phyloP scores from a whole-genome alignment of 176 grass and related monocot genomes.

The Phyllostachys edulis region DNA sequence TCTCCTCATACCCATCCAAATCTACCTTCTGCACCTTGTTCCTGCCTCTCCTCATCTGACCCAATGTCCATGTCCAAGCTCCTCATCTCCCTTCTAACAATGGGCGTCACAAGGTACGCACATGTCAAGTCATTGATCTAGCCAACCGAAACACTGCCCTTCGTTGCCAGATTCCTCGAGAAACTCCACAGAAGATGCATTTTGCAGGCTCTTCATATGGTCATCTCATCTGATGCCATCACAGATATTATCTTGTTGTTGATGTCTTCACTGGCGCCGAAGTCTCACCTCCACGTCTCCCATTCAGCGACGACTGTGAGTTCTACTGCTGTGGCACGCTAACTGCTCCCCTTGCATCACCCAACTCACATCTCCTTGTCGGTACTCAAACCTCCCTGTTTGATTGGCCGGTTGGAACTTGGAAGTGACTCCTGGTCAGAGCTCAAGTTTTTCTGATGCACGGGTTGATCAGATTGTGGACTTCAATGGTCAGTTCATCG shows the following conservation, averaged over 20 bases:
- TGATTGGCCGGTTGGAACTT: slow-evolving; percentile 37
- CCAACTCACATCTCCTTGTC: slow-evolving; percentile 40
- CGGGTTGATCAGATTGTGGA: slow-evolving; percentile 29
- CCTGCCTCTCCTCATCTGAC: slow-evolving; percentile 42
- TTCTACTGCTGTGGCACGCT: slow-evolving; percentile 28
- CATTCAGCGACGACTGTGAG: background rate
- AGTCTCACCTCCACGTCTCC: slow-evolving; percentile 33
- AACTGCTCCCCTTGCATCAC: slow-evolving; percentile 45
- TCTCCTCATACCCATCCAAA: slow-evolving; percentile 19
- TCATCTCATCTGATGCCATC: slow-evolving; percentile 29
- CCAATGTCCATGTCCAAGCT: background rate
- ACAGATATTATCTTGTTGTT: slow-evolving; percentile 8
- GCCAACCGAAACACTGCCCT: background rate
- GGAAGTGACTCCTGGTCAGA: slow-evolving; percentile 13
- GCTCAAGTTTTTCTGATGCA: background rate
- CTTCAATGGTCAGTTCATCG: slow-evolving; percentile 40
- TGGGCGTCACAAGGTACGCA: background rate
- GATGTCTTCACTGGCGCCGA: slow-evolving; percentile 49
- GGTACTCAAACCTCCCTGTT: slow-evolving; percentile 7
- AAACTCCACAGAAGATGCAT: background rate
- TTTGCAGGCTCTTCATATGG: slow-evolving; percentile 42
- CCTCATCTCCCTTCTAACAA: background rate
- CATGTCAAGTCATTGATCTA: slow-evolving; percentile 23
- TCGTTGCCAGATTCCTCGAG: background rate
- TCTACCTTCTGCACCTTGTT: too few relatives aligned